Percentiles rank a stretch among this genome's conserved stretches.
Evolutionary conservation across 345 rosid species (phyloP).

Genomic region (Sonneratia caseolaris): DNA sequence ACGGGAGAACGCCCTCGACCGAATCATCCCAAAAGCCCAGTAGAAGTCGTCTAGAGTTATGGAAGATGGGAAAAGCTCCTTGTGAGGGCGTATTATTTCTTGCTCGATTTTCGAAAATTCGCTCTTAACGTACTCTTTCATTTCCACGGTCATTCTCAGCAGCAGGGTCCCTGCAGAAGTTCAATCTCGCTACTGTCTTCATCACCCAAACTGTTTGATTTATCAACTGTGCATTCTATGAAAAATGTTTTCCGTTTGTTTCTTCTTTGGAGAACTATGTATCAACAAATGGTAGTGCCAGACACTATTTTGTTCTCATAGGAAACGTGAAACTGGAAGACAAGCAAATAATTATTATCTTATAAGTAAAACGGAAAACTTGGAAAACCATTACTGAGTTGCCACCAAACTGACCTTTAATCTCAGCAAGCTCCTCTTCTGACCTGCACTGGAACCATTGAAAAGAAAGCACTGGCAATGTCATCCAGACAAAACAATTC

Average conservation of each 20-base stretch:
- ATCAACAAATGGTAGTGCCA: too few relatives aligned
- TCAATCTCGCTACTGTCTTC: not conserved
- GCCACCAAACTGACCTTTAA: constrained; percentile 11
- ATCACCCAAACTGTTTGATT: not conserved
- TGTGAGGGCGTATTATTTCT: constrained; percentile 10
- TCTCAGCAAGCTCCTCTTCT: constrained; percentile 20
- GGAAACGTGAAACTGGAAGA: not conserved
- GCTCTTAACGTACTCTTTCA: constrained; percentile 16
- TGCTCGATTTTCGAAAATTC: constrained; percentile 14
- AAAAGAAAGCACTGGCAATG: constrained; percentile 4
- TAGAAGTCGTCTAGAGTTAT: constrained; percentile 14
- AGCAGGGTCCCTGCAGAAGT: constrained; percentile 14
- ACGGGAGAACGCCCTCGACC: constrained; percentile 18
- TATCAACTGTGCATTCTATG: not conserved
- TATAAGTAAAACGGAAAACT: not conserved
- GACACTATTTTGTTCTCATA: too few relatives aligned
- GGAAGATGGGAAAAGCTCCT: constrained; percentile 15
- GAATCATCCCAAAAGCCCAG: constrained; percentile 24
- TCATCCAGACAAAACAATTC: not conserved
- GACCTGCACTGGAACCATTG: constrained; percentile 19
- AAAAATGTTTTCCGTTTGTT: not conserved
- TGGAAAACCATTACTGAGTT: not conserved
- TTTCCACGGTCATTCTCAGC: constrained; percentile 13
- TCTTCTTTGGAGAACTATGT: too few relatives aligned
- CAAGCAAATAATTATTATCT: not conserved